These are phyloP conservation scores for Solanum bulbocastanum DNA, from an alignment of 257 asterid species.

Conservation along the genomic window DNA sequence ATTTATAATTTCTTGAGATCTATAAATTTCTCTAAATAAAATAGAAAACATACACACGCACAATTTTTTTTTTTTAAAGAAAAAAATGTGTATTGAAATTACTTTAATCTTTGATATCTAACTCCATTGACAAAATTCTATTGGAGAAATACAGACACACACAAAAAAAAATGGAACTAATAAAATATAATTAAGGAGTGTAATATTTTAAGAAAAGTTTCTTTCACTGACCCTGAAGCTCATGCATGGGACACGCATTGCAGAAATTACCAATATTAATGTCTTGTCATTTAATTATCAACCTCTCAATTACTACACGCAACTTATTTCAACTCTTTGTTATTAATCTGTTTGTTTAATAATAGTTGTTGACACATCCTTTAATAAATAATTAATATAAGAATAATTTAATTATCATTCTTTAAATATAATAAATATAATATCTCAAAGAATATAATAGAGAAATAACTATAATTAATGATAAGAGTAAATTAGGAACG, in stretches of 20 bases:
- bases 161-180: not conserved
- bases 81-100: not conserved
- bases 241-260: not conserved
- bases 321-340: not conserved
- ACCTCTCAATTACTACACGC: not conserved
- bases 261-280: not conserved
- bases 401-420: no score
- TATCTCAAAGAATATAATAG: no score
- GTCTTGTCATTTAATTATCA: not conserved
- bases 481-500: no score
- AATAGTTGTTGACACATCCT: no score
- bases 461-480: no score
- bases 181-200: not conserved
- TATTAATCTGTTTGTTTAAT: no score
- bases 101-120: not conserved
- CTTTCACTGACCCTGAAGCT: not conserved
- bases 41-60: no score
- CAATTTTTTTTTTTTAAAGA: not conserved
- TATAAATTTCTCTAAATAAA: not conserved
- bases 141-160: not conserved
- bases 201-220: not conserved
- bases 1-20: not conserved
- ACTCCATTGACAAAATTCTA: not conserved
- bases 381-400: no score
- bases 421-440: no score